Base-by-base conservation (phyloP, 768 basidiomycete genomes). In the Dacryopinax spathularia region DNA sequence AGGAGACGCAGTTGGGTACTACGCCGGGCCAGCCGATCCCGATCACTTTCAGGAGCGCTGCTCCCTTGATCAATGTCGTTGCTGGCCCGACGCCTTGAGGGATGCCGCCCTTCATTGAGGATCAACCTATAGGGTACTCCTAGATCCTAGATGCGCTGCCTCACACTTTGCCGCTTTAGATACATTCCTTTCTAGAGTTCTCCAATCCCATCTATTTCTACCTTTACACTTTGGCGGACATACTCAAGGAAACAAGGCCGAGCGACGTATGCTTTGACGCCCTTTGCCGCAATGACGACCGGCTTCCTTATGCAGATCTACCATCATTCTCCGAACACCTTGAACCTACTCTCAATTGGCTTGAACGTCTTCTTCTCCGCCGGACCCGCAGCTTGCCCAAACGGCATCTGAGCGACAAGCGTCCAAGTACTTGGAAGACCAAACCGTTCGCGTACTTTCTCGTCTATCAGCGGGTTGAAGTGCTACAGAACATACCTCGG, bases 321-420 rank as follows among this genome's bases (percentile, higher is more conserved):
- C n/a, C n/a, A n/a, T 18, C 31, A 31, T 29, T 18, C 29, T 20
- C 48, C 48, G 29, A 73, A 69, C 27, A 68, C 63, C 69, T 70
- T 73, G 66, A 73, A 71, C 20, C 73, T 67, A 34, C 73, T 68
- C 43, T 74, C 74, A 63, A 74, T 62, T 3, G 72, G 69, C 41
- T 62, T 25, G 69, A 73, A 76, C 29, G 61, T 60, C 68, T 75
- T 76, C 20, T 43, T 34, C 22, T 66, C 65, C 0, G 71, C 69
- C 1, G 70, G 68, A 1, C 65, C 70, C 16, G 65, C 64, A n/a
- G 71, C 69, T 31, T 68, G 64, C 60, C 75, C 75, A 64, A 76
- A 76, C 0, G 73, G 73, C 65, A 74, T 67, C 59, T 73, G 65
- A 4, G 68, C 72, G 33, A 67, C 67, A 61, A 66, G 63, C 62